Evolutionary conservation across 106 monocot genomes (phyloP).

Genomic region (Chionographis japonica): DNA sequence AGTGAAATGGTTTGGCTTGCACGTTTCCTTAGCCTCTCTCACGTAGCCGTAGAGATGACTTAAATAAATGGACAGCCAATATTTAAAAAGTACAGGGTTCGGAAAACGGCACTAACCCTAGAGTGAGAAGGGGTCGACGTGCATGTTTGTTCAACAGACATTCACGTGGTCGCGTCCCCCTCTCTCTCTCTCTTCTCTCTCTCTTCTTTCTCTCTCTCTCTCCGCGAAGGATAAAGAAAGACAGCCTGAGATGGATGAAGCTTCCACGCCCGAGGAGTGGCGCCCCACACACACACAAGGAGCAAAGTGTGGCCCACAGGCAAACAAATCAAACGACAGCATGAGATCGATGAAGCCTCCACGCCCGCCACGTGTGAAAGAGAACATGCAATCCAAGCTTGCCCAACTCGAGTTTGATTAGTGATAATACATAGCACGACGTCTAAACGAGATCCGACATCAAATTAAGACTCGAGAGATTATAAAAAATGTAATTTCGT

Average conservation of each 20-base stretch:
- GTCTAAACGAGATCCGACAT: conserved; percentile 23
- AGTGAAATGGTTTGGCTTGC: conserved; percentile 4
- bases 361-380: conserved; percentile 4
- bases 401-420: conserved; percentile 8
- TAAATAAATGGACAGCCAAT: not conserved
- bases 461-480: conserved; percentile 10
- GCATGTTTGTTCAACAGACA: conserved; percentile 42
- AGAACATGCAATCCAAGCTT: not conserved
- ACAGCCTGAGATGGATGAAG: no score
- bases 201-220: no score
- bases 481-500: conserved; percentile 8
- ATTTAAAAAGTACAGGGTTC: not conserved
- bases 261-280: no score
- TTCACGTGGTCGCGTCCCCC: conserved; percentile 25
- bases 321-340: no score
- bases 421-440: conserved; percentile 6
- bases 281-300: no score
- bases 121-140: conserved; percentile 23
- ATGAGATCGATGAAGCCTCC: not conserved
- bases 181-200: no score
- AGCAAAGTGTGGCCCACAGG: no score
- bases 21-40: not conserved
- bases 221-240: no score
- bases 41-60: not conserved
- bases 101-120: conserved; percentile 5